A percentile compares a stretch with the other conserved stretches of the same genome.
Evolutionary conservation across 140 eudicot species (phyloP).

Genomic region (Flaveria floridana): DNA sequence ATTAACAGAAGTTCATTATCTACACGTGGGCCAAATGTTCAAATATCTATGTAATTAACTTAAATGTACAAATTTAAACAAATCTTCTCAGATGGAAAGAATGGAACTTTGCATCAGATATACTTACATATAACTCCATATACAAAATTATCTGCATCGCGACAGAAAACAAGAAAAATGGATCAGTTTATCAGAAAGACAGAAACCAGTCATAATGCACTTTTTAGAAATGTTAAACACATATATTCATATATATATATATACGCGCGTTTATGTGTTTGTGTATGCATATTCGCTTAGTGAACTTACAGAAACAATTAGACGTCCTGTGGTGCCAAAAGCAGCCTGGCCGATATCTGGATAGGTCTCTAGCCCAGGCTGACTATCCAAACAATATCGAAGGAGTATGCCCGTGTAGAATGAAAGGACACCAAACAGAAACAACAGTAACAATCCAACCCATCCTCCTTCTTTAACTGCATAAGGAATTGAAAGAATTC

Average conservation of each 20-base stretch:
- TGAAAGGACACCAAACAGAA: constrained; percentile 67
- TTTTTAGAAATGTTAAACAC: neutral
- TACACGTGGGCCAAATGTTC: neutral
- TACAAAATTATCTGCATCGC: constrained; percentile 79
- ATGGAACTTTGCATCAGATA: neutral
- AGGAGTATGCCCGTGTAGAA: constrained; percentile 89
- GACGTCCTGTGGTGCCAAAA: constrained; percentile 75
- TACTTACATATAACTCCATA: constrained; percentile 90
- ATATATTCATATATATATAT: neutral
- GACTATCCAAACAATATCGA: constrained; percentile 82
- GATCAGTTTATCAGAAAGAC: constrained; percentile 23
- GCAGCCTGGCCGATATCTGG: constrained; percentile 99
- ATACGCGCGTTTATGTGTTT: neutral
- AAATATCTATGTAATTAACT: neutral
- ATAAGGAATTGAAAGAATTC: constrained; percentile 85
- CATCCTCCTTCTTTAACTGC: constrained; percentile 97
- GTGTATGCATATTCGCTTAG: neutral
- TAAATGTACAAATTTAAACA: neutral
- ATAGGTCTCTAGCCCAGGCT: constrained; percentile 94
- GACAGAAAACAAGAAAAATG: constrained; percentile 19
- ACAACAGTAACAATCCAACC: constrained; percentile 61
- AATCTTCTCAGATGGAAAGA: neutral
- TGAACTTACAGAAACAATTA: constrained; percentile 70
- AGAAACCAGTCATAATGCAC: constrained; percentile 4
- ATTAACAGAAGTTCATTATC: neutral